phyloP scores from a whole-genome alignment of 805 yeast species.

The Candida ipomoeae region DNA sequence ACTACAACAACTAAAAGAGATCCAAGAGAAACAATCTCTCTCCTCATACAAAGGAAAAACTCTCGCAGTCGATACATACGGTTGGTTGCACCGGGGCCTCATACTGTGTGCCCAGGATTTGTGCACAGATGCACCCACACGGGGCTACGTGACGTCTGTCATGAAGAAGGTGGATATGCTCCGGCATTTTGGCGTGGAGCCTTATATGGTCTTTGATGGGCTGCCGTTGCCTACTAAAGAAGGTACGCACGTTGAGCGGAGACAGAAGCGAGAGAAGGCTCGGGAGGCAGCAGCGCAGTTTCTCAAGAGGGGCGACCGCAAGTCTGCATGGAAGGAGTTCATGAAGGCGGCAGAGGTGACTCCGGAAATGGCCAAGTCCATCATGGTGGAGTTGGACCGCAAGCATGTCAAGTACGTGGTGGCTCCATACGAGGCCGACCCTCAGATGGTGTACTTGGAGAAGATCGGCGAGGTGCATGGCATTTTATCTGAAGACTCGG shows the following conservation, averaged over 20 bases:
- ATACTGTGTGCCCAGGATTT: constrained; percentile 80
- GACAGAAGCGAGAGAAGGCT: constrained; percentile 53
- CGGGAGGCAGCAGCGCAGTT: constrained; percentile 50
- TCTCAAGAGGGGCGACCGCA: constrained; percentile 50
- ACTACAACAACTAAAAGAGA: constrained; percentile 71
- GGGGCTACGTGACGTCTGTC: constrained; percentile 67
- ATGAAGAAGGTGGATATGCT: constrained; percentile 65
- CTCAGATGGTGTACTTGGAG: constrained; percentile 91
- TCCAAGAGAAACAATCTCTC: constrained; percentile 58
- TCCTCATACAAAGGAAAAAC: constrained; percentile 65
- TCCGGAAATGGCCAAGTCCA: constrained; percentile 83
- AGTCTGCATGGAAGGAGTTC: constrained; percentile 61
- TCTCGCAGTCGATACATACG: constrained; percentile 91
- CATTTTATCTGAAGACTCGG: constrained; percentile 91
- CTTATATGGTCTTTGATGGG: constrained; percentile 92
- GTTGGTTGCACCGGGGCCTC: constrained; percentile 92
- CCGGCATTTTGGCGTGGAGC: constrained; percentile 62
- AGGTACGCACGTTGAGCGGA: constrained; percentile 65
- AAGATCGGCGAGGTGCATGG: constrained; percentile 72
- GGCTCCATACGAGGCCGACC: constrained; percentile 98
- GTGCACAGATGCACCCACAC: constrained; percentile 65
- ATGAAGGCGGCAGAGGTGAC: constrained; percentile 83
- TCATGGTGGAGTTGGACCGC: constrained; percentile 65
- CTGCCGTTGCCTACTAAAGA: constrained; percentile 76
- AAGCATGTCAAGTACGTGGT: constrained; percentile 68